Percentiles rank a stretch among this genome's conserved stretches.
Evolutionary conservation across 305 asterid genomes (phyloP).

Genomic region (Fraxinus sp.): DNA sequence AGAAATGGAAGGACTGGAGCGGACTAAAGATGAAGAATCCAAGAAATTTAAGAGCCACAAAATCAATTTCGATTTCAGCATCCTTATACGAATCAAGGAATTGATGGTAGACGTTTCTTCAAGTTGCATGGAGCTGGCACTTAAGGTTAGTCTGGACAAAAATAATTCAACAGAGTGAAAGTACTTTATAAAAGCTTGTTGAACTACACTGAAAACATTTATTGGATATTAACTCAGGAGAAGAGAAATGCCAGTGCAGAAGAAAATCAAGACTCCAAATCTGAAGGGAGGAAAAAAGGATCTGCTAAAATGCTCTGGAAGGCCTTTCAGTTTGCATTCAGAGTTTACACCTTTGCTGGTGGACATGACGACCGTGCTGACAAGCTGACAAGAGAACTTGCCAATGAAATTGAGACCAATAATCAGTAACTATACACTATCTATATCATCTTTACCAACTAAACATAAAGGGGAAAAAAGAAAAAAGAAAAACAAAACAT

Average conservation of each 20-base stretch:
- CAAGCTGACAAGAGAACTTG: slow-evolving; percentile 73
- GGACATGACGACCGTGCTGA: slow-evolving; percentile 97
- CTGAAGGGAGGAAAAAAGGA: slow-evolving; percentile 40
- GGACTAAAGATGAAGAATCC: slow-evolving; percentile 80
- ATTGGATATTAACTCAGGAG: slow-evolving; percentile 42
- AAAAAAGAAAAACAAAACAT: not conserved
- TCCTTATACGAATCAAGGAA: slow-evolving; percentile 77
- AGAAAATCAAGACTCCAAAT: slow-evolving; percentile 35
- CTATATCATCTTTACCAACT: slow-evolving; percentile 1
- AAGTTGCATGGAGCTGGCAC: slow-evolving; percentile 75
- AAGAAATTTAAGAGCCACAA: slow-evolving; percentile 74
- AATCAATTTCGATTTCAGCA: slow-evolving; percentile 69
- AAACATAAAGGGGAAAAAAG: not conserved
- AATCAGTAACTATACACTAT: slow-evolving; percentile 24
- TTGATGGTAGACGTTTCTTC: slow-evolving; percentile 83
- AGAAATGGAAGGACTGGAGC: slow-evolving; percentile 68
- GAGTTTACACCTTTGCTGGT: slow-evolving; percentile 85
- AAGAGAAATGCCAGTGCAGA: slow-evolving; percentile 42
- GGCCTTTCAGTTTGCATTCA: slow-evolving; percentile 88
- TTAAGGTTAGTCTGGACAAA: slow-evolving; percentile 55
- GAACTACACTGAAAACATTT: not conserved
- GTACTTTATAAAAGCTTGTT: not conserved
- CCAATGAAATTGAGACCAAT: slow-evolving; percentile 66
- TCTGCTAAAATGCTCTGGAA: slow-evolving; percentile 68
- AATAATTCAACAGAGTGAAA: not conserved